Conservation (phyloP, 176 grass and related monocot genomes). For the Eleusine coracana region DNA sequence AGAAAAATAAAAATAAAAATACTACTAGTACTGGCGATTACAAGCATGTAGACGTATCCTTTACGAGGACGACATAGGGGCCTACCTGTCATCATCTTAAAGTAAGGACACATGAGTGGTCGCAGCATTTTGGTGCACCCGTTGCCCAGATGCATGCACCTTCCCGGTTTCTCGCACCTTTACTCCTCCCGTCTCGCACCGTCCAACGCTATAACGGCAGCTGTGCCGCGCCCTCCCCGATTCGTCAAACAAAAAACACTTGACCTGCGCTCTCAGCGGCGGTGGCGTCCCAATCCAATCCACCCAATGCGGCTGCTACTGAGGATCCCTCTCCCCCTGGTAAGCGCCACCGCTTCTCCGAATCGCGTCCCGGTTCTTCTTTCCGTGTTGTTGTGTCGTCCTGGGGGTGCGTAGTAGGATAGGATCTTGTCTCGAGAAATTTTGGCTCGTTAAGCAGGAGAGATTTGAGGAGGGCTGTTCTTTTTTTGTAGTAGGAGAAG, state of each 20-base stretch:
- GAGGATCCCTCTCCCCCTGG: conserved; percentile 26
- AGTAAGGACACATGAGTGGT: not conserved
- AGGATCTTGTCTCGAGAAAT: not conserved
- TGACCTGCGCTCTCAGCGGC: conserved; percentile 10
- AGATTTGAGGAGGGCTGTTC: conserved; percentile 26
- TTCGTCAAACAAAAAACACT: conserved; percentile 20
- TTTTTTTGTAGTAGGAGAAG: conserved; percentile 22
- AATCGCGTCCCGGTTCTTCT: not conserved
- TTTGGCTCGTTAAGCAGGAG: conserved; percentile 23
- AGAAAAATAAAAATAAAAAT: too few relatives aligned
- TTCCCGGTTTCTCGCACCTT: conserved; percentile 9
- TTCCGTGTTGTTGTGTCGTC: not conserved
- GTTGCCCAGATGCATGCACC: conserved; percentile 59
- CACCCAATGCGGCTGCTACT: conserved; percentile 16
- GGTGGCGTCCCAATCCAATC: conserved; percentile 37
- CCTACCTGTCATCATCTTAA: not conserved
- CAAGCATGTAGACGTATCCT: not conserved
- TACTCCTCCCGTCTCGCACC: not conserved
- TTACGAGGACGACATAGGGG: not conserved
- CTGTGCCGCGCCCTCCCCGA: not conserved
- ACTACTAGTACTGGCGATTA: too few relatives aligned
- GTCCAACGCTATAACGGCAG: not conserved
- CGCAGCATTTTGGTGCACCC: conserved; percentile 6
- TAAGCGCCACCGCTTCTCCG: not conserved
- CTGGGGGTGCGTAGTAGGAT: not conserved